Percentiles rank a stretch among this genome's conserved stretches.
Evolutionary conservation across 176 grass and related monocot genomes (phyloP).

Genomic region (Zizania latifolia): DNA sequence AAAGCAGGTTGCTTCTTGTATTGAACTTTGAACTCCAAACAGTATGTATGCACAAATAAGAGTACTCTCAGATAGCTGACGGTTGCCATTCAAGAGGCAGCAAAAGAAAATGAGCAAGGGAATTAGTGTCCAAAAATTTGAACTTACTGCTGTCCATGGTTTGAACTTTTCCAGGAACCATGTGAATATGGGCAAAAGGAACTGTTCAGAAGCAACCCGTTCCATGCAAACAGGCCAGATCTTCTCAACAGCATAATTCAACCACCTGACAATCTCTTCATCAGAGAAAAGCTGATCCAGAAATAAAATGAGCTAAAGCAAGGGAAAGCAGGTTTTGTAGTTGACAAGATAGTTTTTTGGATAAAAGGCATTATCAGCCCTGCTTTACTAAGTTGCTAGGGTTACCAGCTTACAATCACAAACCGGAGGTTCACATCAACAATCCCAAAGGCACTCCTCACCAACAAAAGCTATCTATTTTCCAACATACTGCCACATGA

Average conservation of each 20-base stretch:
- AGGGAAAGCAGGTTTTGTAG: neutral
- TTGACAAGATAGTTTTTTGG: constrained; percentile 1
- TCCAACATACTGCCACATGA: no score
- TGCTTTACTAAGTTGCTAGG: no score
- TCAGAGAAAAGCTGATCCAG: constrained; percentile 77
- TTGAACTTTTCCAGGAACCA: constrained; percentile 99
- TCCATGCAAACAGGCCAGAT: constrained; percentile 98
- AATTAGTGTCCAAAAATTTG: neutral
- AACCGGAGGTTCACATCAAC: no score
- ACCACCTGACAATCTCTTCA: constrained; percentile 91
- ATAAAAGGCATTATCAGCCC: no score
- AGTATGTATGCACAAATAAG: neutral
- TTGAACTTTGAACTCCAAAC: neutral
- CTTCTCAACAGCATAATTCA: constrained; percentile 90
- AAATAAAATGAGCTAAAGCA: constrained; percentile 9
- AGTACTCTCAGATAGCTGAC: neutral
- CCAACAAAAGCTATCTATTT: no score
- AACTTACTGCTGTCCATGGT: constrained; percentile 88
- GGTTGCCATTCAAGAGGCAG: neutral
- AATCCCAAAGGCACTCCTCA: no score
- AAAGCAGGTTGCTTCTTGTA: no score
- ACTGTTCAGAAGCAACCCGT: constrained; percentile 74
- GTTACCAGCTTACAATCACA: no score
- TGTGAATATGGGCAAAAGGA: constrained; percentile 90
- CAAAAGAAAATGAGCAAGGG: neutral